A percentile compares a stretch with the other conserved stretches of the same genome.
Conservation (phyloP, 768 basidiomycete species). For the Stropharia rugosoannulata region DNA sequence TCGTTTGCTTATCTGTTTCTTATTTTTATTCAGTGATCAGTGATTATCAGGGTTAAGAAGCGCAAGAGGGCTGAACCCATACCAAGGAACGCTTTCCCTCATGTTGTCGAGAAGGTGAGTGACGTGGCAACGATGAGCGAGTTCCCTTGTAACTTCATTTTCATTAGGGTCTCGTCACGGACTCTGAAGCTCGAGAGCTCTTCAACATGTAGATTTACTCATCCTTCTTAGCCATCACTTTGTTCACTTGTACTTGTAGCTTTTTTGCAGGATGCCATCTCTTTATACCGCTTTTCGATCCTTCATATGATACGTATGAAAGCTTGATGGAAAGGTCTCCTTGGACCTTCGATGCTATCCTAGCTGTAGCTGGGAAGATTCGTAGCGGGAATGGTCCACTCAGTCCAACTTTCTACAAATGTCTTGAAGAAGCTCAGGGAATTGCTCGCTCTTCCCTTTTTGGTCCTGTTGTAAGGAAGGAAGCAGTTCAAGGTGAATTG, state of each 20-base stretch:
- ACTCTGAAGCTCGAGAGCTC: constrained; percentile 84
- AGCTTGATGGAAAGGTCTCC: constrained; percentile 89
- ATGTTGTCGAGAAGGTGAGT: constrained; percentile 81
- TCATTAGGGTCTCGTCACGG: constrained; percentile 75
- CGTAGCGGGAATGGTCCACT: constrained; percentile 87
- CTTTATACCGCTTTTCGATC: constrained; percentile 95
- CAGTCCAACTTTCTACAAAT: constrained; percentile 83
- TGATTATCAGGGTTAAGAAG: constrained; percentile 64
- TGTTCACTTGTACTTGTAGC: constrained; percentile 49
- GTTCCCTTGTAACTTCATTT: constrained; percentile 8
- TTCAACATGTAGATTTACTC: constrained; percentile 76
- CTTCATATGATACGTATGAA: constrained; percentile 90
- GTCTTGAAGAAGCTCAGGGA: constrained; percentile 92
- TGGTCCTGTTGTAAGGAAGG: constrained; percentile 90
- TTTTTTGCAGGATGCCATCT: constrained; percentile 97
- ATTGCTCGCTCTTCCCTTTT: constrained; percentile 93
- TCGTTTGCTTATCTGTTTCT: constrained; percentile 1
- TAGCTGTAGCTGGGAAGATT: constrained; percentile 91
- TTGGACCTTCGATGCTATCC: constrained; percentile 93
- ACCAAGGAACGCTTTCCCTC: constrained; percentile 83
- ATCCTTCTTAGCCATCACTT: constrained; percentile 29
- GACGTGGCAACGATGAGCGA: constrained; percentile 4
- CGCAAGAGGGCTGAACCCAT: constrained; percentile 83
- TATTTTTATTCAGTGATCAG: constrained; percentile 12
- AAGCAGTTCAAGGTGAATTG: constrained; percentile 83